phyloP scores from a whole-genome alignment of 768 basidiomycete species.

The Gymnopilus dilepis region DNA sequence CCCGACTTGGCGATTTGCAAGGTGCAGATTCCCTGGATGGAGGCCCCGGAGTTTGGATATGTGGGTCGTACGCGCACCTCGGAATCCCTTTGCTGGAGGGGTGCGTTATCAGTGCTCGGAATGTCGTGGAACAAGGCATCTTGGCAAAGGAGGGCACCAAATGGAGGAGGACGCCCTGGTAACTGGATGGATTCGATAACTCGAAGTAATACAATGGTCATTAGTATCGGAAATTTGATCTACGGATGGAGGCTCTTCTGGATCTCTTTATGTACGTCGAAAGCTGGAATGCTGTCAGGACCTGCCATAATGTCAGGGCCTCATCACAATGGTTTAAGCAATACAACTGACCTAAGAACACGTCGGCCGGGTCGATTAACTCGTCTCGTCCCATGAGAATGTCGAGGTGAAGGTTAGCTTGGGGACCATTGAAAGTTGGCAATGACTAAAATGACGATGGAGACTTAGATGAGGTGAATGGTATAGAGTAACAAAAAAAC shows the following conservation, averaged over 20 bases:
- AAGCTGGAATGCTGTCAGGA: slow-evolving; percentile 51
- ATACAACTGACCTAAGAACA: slow-evolving; percentile 70
- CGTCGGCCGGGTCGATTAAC: slow-evolving; percentile 73
- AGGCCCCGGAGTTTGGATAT: slow-evolving; percentile 66
- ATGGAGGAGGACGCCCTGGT: slow-evolving; percentile 31
- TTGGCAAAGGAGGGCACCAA: slow-evolving; percentile 39
- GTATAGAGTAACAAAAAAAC: slow-evolving; percentile 30
- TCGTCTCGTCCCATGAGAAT: slow-evolving; percentile 95
- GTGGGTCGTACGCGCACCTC: slow-evolving; percentile 69
- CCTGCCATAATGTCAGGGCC: slow-evolving; percentile 42
- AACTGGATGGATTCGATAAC: background rate
- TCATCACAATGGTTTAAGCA: background rate
- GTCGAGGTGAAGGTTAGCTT: slow-evolving; percentile 87
- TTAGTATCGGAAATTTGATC: slow-evolving; percentile 24
- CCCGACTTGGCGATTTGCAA: slow-evolving; percentile 54
- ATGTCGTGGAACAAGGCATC: slow-evolving; percentile 54
- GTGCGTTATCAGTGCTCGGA: slow-evolving; percentile 75
- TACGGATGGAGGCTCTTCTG: slow-evolving; percentile 61
- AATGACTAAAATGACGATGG: slow-evolving; percentile 51
- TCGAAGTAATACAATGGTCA: background rate
- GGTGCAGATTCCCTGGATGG: slow-evolving; percentile 46
- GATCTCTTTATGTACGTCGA: slow-evolving; percentile 70
- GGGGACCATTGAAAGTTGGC: slow-evolving; percentile 66
- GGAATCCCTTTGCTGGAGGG: slow-evolving; percentile 84
- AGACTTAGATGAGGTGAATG: background rate